Evolutionary conservation across 345 rosid genomes (phyloP), one percentile per base, ranked within the genome.

Genomic region (Eucalyptus tenuipes): DNA sequence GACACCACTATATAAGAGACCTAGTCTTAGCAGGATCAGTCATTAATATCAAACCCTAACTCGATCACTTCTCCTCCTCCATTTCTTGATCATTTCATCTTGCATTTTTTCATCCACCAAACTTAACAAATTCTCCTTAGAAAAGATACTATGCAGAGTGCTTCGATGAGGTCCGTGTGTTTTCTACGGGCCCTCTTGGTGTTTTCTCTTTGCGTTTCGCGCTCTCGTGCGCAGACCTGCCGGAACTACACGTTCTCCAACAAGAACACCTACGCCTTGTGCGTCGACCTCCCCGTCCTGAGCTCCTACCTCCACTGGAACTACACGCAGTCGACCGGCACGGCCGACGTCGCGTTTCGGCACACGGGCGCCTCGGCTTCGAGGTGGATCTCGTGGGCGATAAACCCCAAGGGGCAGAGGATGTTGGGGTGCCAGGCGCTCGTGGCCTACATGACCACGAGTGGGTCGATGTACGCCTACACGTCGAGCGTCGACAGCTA

Each of bases 261-360:
- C 45, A 95, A 88, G 92, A 61, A 18, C 1, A 29, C 40, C 10
- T 95, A 88, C 87, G 10, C 84, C 25, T 14, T 24, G 18, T 97
- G 99, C 87, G 85, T 13, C 18, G 88, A 86, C 52, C 98, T 97
- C 29, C 50, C 93, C 1, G 92, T 88, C 14, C 90, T 96, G 37
- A 95, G 89, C 84, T 92, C 96, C 24, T 95, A 42, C 89, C 94
- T 97, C 44, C 97, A 97, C 89, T 97, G 98, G 98, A 95, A 86
- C 20, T 94, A 88, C 89, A 24, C 91, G 75, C 81, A 89, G 10
- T 85, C 92, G 33, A 92, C 92, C 48, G 45, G 57, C 33, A 91
- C 93, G 45, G 95, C 92, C n/a, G 93, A 94, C 2, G 66, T 97
- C 10, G 99, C 98, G 1, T 96, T 90, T 90, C 94, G 99, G 25